phyloP scores from a whole-genome alignment of 495 filamentous ascomycete species.

The Aspergillus sclerotioniger region DNA sequence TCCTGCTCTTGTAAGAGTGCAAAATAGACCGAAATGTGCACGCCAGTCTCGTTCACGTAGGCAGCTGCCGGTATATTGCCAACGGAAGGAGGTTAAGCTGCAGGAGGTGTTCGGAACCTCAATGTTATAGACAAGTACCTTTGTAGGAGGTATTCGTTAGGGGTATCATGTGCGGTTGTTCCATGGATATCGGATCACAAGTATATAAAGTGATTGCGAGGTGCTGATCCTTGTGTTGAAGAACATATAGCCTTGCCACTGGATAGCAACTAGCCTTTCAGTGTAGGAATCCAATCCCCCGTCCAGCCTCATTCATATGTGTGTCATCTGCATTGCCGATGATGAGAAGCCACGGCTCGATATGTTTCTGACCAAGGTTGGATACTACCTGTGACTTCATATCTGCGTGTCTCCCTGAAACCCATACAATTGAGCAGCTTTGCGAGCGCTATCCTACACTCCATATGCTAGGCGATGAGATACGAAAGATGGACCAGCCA shows the following conservation, averaged over 20 bases:
- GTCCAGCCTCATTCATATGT: conserved; percentile 25
- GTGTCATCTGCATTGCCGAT: conserved; percentile 44
- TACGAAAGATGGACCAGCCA: conserved; percentile 51
- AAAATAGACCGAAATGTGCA: conserved; percentile 41
- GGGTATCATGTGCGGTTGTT: conserved; percentile 14
- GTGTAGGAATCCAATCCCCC: background rate
- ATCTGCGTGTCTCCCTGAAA: conserved; percentile 19
- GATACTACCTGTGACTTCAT: conserved; percentile 29
- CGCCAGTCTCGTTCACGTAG: conserved; percentile 44
- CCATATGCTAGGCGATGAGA: conserved; percentile 38
- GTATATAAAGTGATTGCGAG: conserved; percentile 23
- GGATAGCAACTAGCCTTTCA: conserved; percentile 25
- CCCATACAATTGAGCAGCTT: conserved; percentile 31
- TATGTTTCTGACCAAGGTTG: conserved; percentile 24
- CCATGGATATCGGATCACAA: conserved; percentile 31
- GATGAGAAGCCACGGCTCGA: conserved; percentile 38
- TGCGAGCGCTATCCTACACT: conserved; percentile 45
- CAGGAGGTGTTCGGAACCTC: conserved; percentile 14
- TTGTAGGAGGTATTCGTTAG: conserved; percentile 27
- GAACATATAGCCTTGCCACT: conserved; percentile 32
- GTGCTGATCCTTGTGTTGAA: conserved; percentile 35
- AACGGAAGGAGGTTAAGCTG: conserved; percentile 37
- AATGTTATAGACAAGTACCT: conserved; percentile 20
- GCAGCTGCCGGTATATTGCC: conserved; percentile 43
- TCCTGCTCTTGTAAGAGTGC: conserved; percentile 40